Base-by-base conservation (phyloP, 257 asterid species). In the Solanum tarijense region DNA sequence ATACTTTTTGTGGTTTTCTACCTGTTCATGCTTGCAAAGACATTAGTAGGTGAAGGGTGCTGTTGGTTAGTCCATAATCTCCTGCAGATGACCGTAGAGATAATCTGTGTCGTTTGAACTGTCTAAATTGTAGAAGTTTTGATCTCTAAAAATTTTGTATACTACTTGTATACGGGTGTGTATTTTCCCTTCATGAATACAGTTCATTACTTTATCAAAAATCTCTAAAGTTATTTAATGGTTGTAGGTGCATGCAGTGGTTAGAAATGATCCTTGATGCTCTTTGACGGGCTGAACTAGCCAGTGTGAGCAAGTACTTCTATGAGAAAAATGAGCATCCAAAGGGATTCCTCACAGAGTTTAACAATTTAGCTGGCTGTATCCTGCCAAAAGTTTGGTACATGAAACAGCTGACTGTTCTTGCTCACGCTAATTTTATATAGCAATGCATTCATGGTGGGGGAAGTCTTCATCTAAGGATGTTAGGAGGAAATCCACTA, bases 381-480 rank as follows among this genome's bases (percentile, higher is more conserved):
- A 79, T 79, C 34, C 66, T 43, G 60, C 84, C 41, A 78, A 78
- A 13, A 41, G 58, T 13, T 43, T 25, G 36, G 36, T 41, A 27
- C 52, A 43, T 46, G 38, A 16, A 13, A 43, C 27, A 41, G 36
- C 34, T 79, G 38, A 79, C 84, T 79, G 84, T 79, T 20, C 38
- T 79, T 41, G 60, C 36, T 13, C 62, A 43, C 85, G 3, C 35
- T 43, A 43, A 79, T 71, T 62, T 88, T 52, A 60, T 68, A 73
- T 73, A 89, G 89, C 32, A 75, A 93, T 93, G 96, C 89, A 73
- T 78, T 78, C 91, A 60, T 91, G 96, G 93, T 93, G 93, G 96
- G 83, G 90, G 81, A 92, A 91, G 89, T 92, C 92, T 78, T 60
- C 89, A 48, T 89, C 92, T 38, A 90, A 90, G 89, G 94, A 91